A percentile compares a stretch with the other conserved stretches of the same genome.
Evolutionary conservation across 495 filamentous ascomycete genomes (phyloP).

Genomic region (Penicillium parvum): DNA sequence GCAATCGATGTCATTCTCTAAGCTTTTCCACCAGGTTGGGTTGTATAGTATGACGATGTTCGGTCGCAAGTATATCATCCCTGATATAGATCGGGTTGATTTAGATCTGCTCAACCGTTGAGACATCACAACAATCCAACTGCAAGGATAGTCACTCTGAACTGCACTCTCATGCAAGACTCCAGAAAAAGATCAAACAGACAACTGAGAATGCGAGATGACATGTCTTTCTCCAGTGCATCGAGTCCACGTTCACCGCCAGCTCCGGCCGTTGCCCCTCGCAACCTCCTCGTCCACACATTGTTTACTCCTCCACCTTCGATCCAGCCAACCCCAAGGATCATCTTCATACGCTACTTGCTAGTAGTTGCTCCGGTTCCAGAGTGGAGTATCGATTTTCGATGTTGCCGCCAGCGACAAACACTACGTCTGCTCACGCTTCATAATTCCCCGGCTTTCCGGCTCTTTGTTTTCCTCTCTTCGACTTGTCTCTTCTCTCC

Average conservation of each 20-base stretch:
- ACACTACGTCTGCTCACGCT: constrained; percentile 8
- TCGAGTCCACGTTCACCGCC: constrained; percentile 20
- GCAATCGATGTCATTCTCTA: too few relatives aligned
- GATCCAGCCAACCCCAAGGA: constrained; percentile 26
- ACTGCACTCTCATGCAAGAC: constrained; percentile 4
- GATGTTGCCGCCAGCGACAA: constrained; percentile 28
- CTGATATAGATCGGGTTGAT: too few relatives aligned
- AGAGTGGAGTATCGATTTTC: constrained; percentile 26
- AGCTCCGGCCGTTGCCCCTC: constrained; percentile 33
- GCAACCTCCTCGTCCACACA: constrained; percentile 33
- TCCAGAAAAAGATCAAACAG: not conserved
- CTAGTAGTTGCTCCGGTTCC: constrained; percentile 9
- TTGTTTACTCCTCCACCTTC: constrained; percentile 36
- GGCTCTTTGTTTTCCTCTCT: constrained; percentile 16
- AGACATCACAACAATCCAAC: not conserved
- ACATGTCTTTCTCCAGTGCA: constrained; percentile 2
- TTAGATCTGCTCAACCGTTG: too few relatives aligned
- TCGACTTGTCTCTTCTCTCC: not conserved
- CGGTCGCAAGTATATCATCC: too few relatives aligned
- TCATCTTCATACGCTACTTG: constrained; percentile 25
- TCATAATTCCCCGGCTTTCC: constrained; percentile 35
- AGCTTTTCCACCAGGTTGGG: too few relatives aligned
- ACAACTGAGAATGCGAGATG: not conserved
- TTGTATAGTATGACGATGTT: too few relatives aligned
- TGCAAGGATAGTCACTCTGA: constrained; percentile 3